Evolutionary conservation across 805 yeast genomes (phyloP).

Genomic region (Maudiozyma bulderi): DNA sequence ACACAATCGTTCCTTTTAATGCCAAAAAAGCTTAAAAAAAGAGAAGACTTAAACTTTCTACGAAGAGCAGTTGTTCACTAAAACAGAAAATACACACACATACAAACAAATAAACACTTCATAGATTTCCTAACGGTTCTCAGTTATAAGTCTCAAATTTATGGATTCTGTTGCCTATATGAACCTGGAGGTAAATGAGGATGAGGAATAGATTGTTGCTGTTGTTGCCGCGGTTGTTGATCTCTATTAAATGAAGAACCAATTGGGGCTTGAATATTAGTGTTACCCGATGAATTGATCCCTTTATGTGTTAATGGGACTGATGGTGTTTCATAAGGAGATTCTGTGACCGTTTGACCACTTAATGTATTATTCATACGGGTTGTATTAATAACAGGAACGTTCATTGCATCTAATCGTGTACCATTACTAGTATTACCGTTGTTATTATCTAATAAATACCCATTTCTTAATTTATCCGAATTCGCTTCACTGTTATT

Average conservation of each 20-base stretch:
- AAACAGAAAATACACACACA: neutral
- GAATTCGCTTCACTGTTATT: neutral
- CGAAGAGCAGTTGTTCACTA: neutral
- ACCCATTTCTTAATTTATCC: neutral
- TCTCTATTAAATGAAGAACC: neutral
- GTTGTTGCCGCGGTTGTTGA: neutral
- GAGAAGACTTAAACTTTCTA: neutral
- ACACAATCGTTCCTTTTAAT: neutral
- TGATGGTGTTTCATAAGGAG: neutral
- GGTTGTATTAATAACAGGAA: neutral
- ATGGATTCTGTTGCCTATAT: neutral
- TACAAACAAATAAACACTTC: neutral
- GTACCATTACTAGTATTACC: neutral
- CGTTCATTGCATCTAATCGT: neutral
- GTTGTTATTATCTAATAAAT: neutral
- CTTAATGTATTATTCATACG: neutral
- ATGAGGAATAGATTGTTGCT: neutral
- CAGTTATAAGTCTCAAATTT: neutral
- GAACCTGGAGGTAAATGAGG: neutral
- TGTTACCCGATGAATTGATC: neutral
- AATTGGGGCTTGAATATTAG: neutral
- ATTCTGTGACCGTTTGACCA: neutral
- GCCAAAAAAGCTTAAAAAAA: neutral
- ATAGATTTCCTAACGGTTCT: too few relatives aligned
- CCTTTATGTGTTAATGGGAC: neutral